Evolutionary conservation across 2,329 filamentous ascomycete species (phyloP).

Genomic region (Sphaceloma murrayae): DNA sequence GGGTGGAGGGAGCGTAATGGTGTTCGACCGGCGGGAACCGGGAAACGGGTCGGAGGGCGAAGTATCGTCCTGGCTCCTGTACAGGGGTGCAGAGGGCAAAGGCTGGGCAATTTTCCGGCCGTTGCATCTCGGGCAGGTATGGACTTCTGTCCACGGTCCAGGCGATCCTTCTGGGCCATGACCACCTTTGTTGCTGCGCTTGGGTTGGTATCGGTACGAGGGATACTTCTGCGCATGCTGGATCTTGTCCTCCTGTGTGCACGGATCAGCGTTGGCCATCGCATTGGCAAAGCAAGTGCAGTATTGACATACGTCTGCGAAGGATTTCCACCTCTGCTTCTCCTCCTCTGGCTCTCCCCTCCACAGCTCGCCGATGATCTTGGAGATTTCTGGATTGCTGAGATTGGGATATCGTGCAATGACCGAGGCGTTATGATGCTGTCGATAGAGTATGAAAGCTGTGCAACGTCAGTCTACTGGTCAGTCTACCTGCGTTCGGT

Average conservation of each 20-base stretch:
- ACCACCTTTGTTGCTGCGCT: constrained; percentile 32
- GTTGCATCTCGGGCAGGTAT: constrained; percentile 60
- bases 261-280: no score
- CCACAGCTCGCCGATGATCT: constrained; percentile 94
- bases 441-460: constrained; percentile 97
- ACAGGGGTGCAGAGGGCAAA: constrained; percentile 25
- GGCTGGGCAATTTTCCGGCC: constrained; percentile 46
- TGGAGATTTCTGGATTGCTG: constrained; percentile 91
- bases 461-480: constrained; percentile 31
- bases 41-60: constrained; percentile 24
- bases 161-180: constrained; percentile 21
- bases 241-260: constrained; percentile 80
- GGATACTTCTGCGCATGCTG: constrained; percentile 85
- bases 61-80: constrained; percentile 14
- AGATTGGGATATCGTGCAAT: constrained; percentile 76
- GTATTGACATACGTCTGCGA: constrained; percentile 58
- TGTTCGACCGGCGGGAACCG: constrained; percentile 14
- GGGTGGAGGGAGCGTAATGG: constrained; percentile 22
- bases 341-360: constrained; percentile 61
- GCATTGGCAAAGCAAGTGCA: no score
- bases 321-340: constrained; percentile 77
- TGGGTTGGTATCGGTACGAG: constrained; percentile 87
- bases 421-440: constrained; percentile 78
- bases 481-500: constrained; percentile 20
- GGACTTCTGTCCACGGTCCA: constrained; percentile 31